Evolutionary conservation across 169 alveolate species (phyloP).

Genomic region (Theileria annulata): DNA sequence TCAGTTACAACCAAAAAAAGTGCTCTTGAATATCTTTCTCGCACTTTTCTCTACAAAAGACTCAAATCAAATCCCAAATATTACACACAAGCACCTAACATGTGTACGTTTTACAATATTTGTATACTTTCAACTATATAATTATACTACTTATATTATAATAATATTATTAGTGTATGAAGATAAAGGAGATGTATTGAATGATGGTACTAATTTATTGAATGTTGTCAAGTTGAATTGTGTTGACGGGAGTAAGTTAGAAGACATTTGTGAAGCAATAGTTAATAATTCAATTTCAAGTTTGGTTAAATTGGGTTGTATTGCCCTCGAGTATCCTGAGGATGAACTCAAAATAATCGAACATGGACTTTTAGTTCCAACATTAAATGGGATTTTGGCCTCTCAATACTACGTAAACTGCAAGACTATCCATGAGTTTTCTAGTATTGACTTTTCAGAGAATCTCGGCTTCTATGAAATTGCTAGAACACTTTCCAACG

Average conservation of each 20-base stretch:
- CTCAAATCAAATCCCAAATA: conserved; percentile 75
- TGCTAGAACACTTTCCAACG: conserved; percentile 79
- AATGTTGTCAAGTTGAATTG: conserved; percentile 9
- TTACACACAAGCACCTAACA: conserved; percentile 60
- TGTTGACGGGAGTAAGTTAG: conserved; percentile 32
- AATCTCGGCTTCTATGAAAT: conserved; percentile 68
- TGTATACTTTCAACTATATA: conserved; percentile 52
- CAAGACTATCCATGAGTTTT: conserved; percentile 48
- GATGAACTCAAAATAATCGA: neutral
- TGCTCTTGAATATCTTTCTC: conserved; percentile 81
- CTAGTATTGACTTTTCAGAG: conserved; percentile 21
- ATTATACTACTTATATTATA: conserved; percentile 25
- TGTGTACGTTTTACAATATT: conserved; percentile 3
- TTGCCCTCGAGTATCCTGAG: conserved; percentile 22
- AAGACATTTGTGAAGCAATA: conserved; percentile 45
- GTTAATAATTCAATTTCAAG: conserved; percentile 31
- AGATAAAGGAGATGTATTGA: neutral
- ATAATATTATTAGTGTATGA: conserved; percentile 29
- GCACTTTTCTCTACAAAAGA: conserved; percentile 85
- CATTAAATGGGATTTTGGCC: conserved; percentile 66
- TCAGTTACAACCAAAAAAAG: conserved; percentile 82
- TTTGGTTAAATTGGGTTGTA: conserved; percentile 52
- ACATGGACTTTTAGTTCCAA: conserved; percentile 51
- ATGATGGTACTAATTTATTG: neutral
- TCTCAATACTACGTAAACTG: conserved; percentile 68